Base-by-base conservation (phyloP, 257 asterid genomes). In the Thymus mandschuricus region DNA sequence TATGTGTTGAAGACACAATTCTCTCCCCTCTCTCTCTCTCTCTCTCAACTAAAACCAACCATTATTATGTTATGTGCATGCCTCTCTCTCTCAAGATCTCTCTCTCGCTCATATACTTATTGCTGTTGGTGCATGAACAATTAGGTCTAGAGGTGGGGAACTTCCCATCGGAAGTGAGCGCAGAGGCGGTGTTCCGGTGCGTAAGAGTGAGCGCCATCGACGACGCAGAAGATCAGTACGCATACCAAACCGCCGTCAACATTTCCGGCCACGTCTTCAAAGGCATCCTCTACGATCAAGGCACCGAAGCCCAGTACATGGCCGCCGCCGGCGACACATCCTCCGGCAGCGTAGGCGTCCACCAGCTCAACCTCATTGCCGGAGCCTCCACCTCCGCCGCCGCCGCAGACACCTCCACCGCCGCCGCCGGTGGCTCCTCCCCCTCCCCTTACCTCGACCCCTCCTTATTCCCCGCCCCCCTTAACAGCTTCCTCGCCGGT, bases 201-300 rank as follows among this genome's bases (percentile, higher is more conserved):
- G 97, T 94, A 1, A 81, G 95, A 69, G 96, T 94, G 71, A 88
- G 92, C 74, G 80, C 97, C 54, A 69, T 86, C 0, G 95, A 91
- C 51, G 96, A 88, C 3, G 81, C 80, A 0, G 98, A 94, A 10
- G 98, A 91, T 33, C 92, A 88, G 45, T 89, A 79, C 40, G 99
- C 97, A 0, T 94, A 94, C 41, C 99, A 94, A 61, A 86, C 99
- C 1, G 96, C 96, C 8, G 97, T 94, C 29, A 94, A 88, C 83
- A 86, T 94, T 0, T 87, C 89, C 1, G 99, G 99, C 11, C 99
- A 94, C 49, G 92, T 94, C 0, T 94, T 91, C 77, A 94, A 91
- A 46, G 99, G 99, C 50, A 87, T 94, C 38, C 83, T 94, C 6
- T 88, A 94, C 66, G 97, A 94, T 83, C 96, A 91, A 80, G 99